Conservation (phyloP, 2,329 filamentous ascomycete genomes). For the Aspergillus fumigatus region DNA sequence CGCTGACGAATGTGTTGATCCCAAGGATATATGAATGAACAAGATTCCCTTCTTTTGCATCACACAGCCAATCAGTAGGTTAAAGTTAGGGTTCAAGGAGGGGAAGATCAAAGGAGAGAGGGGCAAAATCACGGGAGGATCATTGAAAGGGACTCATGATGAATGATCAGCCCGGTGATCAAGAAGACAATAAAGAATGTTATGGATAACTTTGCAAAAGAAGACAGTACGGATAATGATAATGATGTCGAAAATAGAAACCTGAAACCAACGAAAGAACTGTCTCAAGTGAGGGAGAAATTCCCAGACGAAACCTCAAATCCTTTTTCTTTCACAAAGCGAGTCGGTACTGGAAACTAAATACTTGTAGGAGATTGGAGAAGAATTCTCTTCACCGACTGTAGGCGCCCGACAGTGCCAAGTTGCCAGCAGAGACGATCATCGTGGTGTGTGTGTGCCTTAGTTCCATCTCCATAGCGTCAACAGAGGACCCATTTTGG, state of each 20-base stretch:
- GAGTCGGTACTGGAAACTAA: neutral
- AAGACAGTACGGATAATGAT: neutral
- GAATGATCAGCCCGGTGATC: conserved; percentile 3
- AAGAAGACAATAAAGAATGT: conserved; percentile 2
- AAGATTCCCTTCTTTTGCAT: neutral
- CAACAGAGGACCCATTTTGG: neutral
- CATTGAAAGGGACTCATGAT: neutral
- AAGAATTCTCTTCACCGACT: neutral
- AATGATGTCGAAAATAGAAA: neutral
- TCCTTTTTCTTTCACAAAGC: too few relatives aligned
- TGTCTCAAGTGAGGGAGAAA: neutral
- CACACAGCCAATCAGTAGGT: conserved; percentile 1
- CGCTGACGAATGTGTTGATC: neutral
- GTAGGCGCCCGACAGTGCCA: neutral
- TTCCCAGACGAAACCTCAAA: neutral
- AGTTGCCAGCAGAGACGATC: neutral
- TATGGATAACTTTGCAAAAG: too few relatives aligned
- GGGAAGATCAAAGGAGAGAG: conserved; percentile 1
- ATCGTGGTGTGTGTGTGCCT: neutral
- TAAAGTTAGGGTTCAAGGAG: conserved; percentile 18
- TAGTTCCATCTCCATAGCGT: neutral
- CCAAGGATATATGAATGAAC: neutral
- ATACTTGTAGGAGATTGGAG: neutral
- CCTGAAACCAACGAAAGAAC: neutral
- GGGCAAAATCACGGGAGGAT: neutral